Evolutionary conservation across 176 grass and related monocot genomes (phyloP).

Genomic region (Dactylis glomerata): DNA sequence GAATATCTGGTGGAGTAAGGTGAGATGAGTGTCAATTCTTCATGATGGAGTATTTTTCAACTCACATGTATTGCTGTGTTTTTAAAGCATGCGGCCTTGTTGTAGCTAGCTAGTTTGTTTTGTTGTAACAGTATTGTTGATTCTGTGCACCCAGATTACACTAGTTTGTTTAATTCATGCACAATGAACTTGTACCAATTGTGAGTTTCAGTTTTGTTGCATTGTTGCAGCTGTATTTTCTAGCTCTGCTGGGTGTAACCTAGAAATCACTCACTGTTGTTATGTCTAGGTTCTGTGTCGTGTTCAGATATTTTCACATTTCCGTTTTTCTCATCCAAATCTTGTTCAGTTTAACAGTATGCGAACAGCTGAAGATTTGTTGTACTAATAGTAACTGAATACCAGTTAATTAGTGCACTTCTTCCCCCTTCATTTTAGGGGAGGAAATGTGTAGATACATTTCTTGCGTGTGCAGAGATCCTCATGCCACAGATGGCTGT

Average conservation of each 20-base stretch:
- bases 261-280: neutral
- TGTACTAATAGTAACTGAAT: neutral
- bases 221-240: slow-evolving; percentile 24
- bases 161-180: slow-evolving; percentile 32
- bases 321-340: neutral
- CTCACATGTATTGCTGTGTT: slow-evolving; percentile 1
- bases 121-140: slow-evolving; percentile 7
- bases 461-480: neutral
- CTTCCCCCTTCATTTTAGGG: neutral
- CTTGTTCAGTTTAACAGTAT: neutral
- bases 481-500: neutral
- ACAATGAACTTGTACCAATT: slow-evolving; percentile 15
- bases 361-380: neutral
- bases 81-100: slow-evolving; percentile 7
- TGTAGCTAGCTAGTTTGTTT: slow-evolving; percentile 23
- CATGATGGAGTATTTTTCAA: slow-evolving; percentile 17
- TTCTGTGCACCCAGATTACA: slow-evolving; percentile 14
- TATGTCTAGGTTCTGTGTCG: neutral
- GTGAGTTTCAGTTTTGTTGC: neutral
- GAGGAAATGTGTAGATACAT: neutral
- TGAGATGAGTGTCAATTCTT: slow-evolving; percentile 18
- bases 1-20: slow-evolving; percentile 19
- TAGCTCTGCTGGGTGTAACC: neutral
- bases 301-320: neutral
- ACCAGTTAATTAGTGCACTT: neutral